A percentile compares a stretch with the other conserved stretches of the same genome.
These are phyloP conservation scores for Parietichytrium sp. DNA, from an alignment of 108 stramenopile genomes.

Conservation along the genomic window DNA sequence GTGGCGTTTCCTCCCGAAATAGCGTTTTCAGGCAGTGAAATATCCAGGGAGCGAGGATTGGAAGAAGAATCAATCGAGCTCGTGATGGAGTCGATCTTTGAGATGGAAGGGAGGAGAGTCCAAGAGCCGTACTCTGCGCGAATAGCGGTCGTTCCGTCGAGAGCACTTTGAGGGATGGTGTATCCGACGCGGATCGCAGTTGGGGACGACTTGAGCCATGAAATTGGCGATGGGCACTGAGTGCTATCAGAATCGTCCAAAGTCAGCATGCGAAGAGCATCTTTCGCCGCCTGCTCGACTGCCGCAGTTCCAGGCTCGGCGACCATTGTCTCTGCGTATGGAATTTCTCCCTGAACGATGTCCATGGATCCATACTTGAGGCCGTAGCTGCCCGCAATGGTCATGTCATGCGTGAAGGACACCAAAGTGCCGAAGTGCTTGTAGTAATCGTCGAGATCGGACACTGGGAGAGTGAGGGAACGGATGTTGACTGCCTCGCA, in stretches of 20 bases:
- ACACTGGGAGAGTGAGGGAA: background rate
- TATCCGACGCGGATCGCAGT: background rate
- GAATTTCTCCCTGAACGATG: background rate
- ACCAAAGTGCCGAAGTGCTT: background rate
- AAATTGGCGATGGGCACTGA: background rate
- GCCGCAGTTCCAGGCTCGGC: background rate
- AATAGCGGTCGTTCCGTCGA: background rate
- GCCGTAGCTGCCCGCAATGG: background rate
- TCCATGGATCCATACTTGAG: slow-evolving; percentile 12
- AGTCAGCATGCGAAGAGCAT: background rate
- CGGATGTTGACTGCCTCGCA: slow-evolving; percentile 7
- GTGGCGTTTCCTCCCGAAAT: background rate
- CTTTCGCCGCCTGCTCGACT: background rate
- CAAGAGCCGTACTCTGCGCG: background rate
- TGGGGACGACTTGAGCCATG: background rate
- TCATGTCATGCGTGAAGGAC: background rate
- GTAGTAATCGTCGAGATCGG: background rate
- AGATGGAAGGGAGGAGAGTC: background rate
- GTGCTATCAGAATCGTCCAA: background rate
- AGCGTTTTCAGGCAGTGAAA: background rate
- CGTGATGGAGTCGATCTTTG: background rate
- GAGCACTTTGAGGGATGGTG: background rate
- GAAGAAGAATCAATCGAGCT: background rate
- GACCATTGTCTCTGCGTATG: background rate
- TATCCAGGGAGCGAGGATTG: background rate